phyloP scores from a whole-genome alignment of 306 rosid genomes.

The Parietaria judaica region DNA sequence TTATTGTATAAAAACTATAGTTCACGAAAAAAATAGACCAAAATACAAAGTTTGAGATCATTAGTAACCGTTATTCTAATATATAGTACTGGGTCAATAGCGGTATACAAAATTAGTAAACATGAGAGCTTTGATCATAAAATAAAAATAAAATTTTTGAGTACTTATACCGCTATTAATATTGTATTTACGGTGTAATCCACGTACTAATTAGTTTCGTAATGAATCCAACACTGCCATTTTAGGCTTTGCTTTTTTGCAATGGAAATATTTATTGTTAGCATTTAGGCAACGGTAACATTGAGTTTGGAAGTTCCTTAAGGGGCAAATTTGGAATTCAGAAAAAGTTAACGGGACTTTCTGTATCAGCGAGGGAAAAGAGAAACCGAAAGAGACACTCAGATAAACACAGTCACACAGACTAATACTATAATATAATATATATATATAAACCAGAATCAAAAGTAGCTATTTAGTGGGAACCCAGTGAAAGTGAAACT shows the following conservation, averaged over 20 bases:
- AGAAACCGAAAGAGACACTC: constrained; percentile 5
- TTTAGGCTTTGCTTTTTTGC: background rate
- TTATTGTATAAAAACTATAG: no score
- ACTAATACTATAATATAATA: background rate
- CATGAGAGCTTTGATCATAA: no score
- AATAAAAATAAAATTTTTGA: no score
- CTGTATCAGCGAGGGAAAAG: constrained; percentile 11
- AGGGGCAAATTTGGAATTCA: constrained; percentile 46
- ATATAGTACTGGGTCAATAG: no score
- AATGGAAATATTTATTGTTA: constrained; percentile 30
- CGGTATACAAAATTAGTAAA: no score
- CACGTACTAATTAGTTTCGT: no score
- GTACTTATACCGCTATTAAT: no score
- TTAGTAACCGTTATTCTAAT: no score
- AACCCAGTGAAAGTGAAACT: constrained; percentile 36
- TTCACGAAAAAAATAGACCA: no score
- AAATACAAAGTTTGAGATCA: no score
- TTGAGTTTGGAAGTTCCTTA: constrained; percentile 65
- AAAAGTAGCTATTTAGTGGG: constrained; percentile 23
- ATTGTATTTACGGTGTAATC: no score
- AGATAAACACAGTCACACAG: background rate
- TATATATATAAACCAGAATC: constrained; percentile 4
- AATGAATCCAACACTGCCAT: no score
- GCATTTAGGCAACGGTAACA: constrained; percentile 80
- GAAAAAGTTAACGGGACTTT: constrained; percentile 57